Percentiles rank a stretch among this genome's conserved stretches.
phyloP scores from a whole-genome alignment of 768 basidiomycete genomes.

The Boletus barrowsii region DNA sequence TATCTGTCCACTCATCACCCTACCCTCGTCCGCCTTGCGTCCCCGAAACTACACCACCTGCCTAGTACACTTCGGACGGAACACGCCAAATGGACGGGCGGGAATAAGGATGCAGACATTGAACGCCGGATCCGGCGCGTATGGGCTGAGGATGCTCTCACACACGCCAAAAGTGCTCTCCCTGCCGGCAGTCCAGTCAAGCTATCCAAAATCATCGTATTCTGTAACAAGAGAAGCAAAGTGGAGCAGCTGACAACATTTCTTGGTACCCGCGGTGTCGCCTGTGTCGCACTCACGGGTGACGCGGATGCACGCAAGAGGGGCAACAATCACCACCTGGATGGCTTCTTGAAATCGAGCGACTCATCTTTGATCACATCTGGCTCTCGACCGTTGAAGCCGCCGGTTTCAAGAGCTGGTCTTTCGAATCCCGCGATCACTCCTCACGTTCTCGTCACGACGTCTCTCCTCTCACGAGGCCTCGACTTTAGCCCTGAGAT shows the following conservation, averaged over 20 bases:
- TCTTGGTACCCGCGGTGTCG: constrained; percentile 58
- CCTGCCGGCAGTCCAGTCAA: constrained; percentile 20
- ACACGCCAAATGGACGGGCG: constrained; percentile 73
- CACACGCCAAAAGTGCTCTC: constrained; percentile 25
- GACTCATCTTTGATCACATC: background rate
- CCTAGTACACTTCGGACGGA: constrained; percentile 69
- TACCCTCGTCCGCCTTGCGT: constrained; percentile 65
- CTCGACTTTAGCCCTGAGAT: constrained; percentile 81
- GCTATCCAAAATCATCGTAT: constrained; percentile 73
- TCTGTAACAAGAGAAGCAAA: constrained; percentile 74
- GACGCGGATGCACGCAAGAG: constrained; percentile 52
- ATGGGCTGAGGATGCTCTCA: constrained; percentile 65
- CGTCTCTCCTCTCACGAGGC: constrained; percentile 86
- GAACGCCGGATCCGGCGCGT: constrained; percentile 68
- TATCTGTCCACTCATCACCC: constrained; percentile 68
- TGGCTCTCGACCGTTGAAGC: background rate
- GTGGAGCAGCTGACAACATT: constrained; percentile 60
- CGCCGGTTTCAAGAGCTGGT: constrained; percentile 7
- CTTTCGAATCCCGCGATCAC: constrained; percentile 29
- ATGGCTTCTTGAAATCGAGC: constrained; percentile 57
- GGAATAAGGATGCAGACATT: constrained; percentile 78
- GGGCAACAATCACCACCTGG: constrained; percentile 75
- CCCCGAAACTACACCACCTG: constrained; percentile 75
- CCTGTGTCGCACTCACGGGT: constrained; percentile 64
- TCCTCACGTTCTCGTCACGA: constrained; percentile 79